Percentiles rank a stretch among this genome's conserved stretches.
Evolutionary conservation across 1,139 yeast genomes (phyloP).

Genomic region (Yamadazyma membranifaciens): DNA sequence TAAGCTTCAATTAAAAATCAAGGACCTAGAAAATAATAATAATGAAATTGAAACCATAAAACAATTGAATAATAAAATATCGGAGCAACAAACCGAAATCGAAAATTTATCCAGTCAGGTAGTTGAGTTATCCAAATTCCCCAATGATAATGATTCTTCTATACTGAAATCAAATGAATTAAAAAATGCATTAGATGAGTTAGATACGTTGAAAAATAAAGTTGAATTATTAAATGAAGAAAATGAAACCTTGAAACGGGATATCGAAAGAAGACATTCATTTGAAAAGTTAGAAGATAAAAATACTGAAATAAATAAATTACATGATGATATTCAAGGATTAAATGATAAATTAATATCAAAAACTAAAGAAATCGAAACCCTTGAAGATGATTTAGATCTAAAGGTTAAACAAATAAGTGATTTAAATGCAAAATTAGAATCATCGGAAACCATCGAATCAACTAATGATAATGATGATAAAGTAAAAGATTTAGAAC

Average conservation of each 20-base stretch:
- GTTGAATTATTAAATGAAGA: slow-evolving; percentile 10
- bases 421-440: slow-evolving; percentile 6
- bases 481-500: slow-evolving; percentile 10
- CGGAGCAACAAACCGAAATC: slow-evolving; percentile 12
- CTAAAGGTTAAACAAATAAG: slow-evolving; percentile 4
- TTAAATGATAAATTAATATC: slow-evolving; percentile 21
- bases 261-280: slow-evolving; percentile 14
- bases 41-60: slow-evolving; percentile 1
- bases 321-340: slow-evolving; percentile 21
- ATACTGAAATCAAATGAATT: slow-evolving; percentile 4
- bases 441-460: neutral
- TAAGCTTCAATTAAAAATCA: neutral
- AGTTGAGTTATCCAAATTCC: slow-evolving; percentile 14
- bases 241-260: slow-evolving; percentile 13
- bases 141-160: slow-evolving; percentile 5
- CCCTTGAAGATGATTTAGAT: slow-evolving; percentile 8
- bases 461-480: neutral
- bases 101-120: slow-evolving; percentile 11
- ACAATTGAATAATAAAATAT: slow-evolving; percentile 13
- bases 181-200: slow-evolving; percentile 9
- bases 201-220: slow-evolving; percentile 7
- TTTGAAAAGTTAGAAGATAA: slow-evolving; percentile 17
- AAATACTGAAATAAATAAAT: slow-evolving; percentile 13
- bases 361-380: slow-evolving; percentile 12
- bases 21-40: neutral